phyloP scores from a whole-genome alignment of 176 grass and related monocot species.

The Tillandsia leiboldiana region DNA sequence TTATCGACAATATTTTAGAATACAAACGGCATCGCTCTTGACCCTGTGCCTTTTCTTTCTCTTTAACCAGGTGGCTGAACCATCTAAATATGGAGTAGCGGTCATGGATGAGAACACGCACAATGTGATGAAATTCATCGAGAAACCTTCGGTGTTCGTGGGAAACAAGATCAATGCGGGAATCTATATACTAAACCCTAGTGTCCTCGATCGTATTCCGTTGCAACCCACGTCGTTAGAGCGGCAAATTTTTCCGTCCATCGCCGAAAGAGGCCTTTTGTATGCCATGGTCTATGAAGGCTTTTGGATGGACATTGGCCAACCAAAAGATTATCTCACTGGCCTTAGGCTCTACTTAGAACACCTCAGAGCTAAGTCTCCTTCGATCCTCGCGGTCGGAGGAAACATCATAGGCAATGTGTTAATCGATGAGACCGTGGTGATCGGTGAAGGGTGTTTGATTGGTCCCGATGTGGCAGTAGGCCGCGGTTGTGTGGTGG shows the following conservation, averaged over 20 bases:
- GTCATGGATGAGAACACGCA: constrained; percentile 6
- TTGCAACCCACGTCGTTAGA: constrained; percentile 4
- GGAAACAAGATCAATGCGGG: constrained; percentile 19
- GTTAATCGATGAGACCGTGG: not conserved
- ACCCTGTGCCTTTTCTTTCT: not conserved
- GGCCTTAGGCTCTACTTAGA: constrained; percentile 4
- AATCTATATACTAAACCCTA: constrained; percentile 3
- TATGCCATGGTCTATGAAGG: constrained; percentile 12
- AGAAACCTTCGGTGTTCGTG: constrained; percentile 15
- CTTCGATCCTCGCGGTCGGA: not conserved
- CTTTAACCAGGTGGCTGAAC: constrained; percentile 9
- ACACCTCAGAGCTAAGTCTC: not conserved
- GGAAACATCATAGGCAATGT: constrained; percentile 10
- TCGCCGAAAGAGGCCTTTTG: not conserved
- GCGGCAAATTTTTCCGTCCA: constrained; percentile 5
- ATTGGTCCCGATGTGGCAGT: constrained; percentile 14
- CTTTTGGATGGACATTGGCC: constrained; percentile 18
- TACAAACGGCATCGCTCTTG: no score
- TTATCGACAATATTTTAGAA: no score
- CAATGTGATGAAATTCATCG: constrained; percentile 2
- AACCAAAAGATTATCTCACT: constrained; percentile 15
- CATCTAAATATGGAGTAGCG: constrained; percentile 15
- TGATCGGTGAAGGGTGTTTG: constrained; percentile 9
- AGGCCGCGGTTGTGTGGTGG: constrained; percentile 6
- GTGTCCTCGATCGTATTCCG: constrained; percentile 3